These are phyloP conservation scores for Berberis thunbergii DNA, from an alignment of 164 flowering plant genomes.

Conservation along the genomic window DNA sequence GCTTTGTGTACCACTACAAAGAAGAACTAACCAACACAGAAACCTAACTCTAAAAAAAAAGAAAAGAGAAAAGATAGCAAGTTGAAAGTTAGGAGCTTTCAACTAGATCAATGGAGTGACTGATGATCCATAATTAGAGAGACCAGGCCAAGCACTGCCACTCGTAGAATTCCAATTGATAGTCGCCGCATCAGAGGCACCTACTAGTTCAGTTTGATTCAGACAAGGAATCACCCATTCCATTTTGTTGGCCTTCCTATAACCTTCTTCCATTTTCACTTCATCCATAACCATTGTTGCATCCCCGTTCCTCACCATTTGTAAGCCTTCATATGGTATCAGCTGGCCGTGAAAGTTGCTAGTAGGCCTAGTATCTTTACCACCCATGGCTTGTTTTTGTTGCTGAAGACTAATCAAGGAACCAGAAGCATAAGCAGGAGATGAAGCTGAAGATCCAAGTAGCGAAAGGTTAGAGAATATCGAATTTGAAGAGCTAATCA, in stretches of 20 bases:
- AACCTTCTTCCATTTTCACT: constrained; percentile 41
- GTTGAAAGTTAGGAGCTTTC: not conserved
- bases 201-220: constrained; percentile 31
- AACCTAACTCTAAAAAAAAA: constrained; percentile 11
- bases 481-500: constrained; percentile 26
- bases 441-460: constrained; percentile 34
- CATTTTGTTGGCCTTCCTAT: constrained; percentile 5
- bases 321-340: constrained; percentile 31
- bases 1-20: constrained; percentile 7
- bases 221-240: constrained; percentile 17
- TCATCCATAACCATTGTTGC: constrained; percentile 12
- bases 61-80: not conserved
- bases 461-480: constrained; percentile 28
- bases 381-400: constrained; percentile 18
- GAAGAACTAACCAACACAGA: constrained; percentile 9
- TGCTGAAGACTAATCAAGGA: constrained; percentile 28
- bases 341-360: constrained; percentile 20
- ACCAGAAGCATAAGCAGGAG: constrained; percentile 12
- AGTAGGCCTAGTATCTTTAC: constrained; percentile 16
- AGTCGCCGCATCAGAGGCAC: constrained; percentile 30
- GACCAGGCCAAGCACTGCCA: constrained; percentile 21
- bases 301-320: constrained; percentile 14
- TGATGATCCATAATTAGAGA: constrained; percentile 19
- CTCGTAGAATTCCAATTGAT: constrained; percentile 34
- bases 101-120: constrained; percentile 19